Conservation (phyloP, 139 green algal genomes). For the Tetradesmus obliquus region DNA sequence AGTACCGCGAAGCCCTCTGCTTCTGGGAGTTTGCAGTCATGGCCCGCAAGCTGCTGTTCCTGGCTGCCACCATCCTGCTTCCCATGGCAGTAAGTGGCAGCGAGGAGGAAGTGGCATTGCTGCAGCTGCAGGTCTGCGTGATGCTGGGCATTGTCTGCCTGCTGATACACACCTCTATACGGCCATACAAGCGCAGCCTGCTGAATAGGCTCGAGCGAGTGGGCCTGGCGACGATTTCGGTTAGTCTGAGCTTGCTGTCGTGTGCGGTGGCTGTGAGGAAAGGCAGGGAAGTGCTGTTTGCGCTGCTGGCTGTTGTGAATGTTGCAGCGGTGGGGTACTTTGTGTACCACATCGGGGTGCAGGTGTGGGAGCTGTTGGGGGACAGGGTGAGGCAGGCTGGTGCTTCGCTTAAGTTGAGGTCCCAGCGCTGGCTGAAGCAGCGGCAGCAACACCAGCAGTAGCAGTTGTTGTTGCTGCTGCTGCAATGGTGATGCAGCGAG, state of each 20-base stretch:
- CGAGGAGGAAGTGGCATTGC: not conserved
- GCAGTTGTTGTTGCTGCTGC: no score
- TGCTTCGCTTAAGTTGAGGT: no score
- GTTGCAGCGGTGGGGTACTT: not conserved
- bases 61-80: not conserved
- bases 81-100: not conserved
- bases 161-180: not conserved
- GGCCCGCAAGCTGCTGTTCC: not conserved
- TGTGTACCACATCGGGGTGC: not conserved
- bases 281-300: not conserved
- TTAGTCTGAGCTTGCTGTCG: not conserved
- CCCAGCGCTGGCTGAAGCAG: no score
- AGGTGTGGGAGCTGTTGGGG: conserved; percentile 6
- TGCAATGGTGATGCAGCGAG: no score
- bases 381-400: not conserved
- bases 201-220: conserved; percentile 15
- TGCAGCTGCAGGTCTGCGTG: not conserved
- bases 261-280: not conserved
- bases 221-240: not conserved
- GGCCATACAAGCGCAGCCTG: not conserved
- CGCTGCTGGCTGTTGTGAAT: not conserved
- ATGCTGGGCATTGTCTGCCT: not conserved
- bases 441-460: no score
- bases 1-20: not conserved
- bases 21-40: conserved; percentile 3